phyloP scores from a whole-genome alignment of 257 asterid genomes.

The Solanum verrucosum region DNA sequence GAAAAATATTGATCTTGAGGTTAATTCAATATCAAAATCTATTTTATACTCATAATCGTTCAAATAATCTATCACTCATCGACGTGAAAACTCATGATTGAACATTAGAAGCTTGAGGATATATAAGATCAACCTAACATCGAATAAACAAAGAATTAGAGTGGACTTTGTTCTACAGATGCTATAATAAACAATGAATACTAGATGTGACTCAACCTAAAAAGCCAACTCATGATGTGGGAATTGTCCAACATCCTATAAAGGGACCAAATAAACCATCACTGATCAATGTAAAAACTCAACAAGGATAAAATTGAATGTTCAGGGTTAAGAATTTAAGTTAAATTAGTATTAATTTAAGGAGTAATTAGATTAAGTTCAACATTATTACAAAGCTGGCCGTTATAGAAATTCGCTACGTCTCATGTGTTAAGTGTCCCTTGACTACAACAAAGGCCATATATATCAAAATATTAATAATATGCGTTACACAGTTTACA shows the following conservation, averaged over 20 bases:
- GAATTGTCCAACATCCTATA: neutral
- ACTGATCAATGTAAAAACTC: neutral
- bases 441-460: constrained; percentile 17
- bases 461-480: neutral
- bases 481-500: neutral
- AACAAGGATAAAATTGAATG: neutral
- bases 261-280: neutral
- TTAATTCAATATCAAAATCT: neutral
- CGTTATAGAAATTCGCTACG: neutral
- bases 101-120: neutral
- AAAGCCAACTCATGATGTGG: neutral
- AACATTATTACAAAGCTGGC: neutral
- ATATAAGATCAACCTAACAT: neutral
- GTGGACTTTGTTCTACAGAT: neutral
- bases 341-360: neutral
- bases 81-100: neutral
- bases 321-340: neutral
- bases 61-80: neutral
- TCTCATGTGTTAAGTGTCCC: neutral
- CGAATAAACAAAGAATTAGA: neutral
- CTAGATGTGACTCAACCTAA: too few relatives aligned
- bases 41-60: neutral
- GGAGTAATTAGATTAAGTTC: neutral
- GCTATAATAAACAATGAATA: neutral
- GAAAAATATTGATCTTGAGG: neutral